These are phyloP conservation scores for Jatropha podagrica DNA, from an alignment of 441 rosid genomes.

Conservation along the genomic window DNA sequence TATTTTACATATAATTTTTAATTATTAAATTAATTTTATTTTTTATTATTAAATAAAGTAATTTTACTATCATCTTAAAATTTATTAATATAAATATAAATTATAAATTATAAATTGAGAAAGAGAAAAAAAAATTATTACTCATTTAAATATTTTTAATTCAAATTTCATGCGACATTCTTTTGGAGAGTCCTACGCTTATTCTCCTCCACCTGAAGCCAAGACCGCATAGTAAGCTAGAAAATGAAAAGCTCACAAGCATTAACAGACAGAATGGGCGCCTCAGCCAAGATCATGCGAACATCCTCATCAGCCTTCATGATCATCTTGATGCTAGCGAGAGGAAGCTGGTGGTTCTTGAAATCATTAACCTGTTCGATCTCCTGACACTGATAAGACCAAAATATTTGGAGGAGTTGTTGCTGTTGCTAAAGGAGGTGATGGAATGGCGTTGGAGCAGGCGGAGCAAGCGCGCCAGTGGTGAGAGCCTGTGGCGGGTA, in stretches of 20 bases:
- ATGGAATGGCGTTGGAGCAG: slow-evolving; percentile 50
- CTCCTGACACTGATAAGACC: slow-evolving; percentile 87
- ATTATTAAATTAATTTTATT: too few species aligned
- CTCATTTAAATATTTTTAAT: too few species aligned
- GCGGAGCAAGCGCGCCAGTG: slow-evolving; percentile 21
- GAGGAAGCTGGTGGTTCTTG: slow-evolving; percentile 95
- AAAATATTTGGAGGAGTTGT: slow-evolving; percentile 90
- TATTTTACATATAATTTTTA: too few species aligned
- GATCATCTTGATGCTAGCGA: slow-evolving; percentile 94
- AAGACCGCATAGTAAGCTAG: slow-evolving; percentile 92
- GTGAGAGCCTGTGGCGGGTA: slow-evolving; percentile 41
- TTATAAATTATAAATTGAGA: too few species aligned
- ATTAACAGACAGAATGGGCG: slow-evolving; percentile 87
- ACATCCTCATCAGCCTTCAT: slow-evolving; percentile 99
- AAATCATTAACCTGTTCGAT: slow-evolving; percentile 93
- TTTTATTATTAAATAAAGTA: too few species aligned
- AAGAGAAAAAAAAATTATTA: too few species aligned
- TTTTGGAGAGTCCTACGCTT: slow-evolving; percentile 95
- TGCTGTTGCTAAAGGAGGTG: slow-evolving; percentile 94
- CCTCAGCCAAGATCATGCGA: slow-evolving; percentile 99
- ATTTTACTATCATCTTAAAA: too few species aligned
- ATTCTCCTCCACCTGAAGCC: slow-evolving; percentile 98
- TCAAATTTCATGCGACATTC: slow-evolving; percentile 35
- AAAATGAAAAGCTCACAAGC: slow-evolving; percentile 98
- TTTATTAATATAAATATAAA: too few species aligned